Evolutionary conservation across 208 protist species (phyloP).

Genomic region (Trichomonas vaginalis): DNA sequence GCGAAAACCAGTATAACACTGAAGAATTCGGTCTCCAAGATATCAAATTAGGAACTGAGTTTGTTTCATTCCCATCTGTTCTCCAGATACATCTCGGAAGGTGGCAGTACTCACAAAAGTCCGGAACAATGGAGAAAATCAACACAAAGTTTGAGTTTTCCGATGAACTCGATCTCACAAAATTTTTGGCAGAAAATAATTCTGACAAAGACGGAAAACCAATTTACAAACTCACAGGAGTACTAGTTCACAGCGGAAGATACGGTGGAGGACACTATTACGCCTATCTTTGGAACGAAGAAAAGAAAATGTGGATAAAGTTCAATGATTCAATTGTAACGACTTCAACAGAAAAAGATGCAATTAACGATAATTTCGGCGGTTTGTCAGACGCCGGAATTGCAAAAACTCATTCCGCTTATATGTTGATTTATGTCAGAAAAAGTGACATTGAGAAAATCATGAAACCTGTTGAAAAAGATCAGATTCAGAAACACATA

Average conservation of each 20-base stretch:
- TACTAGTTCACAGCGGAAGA: neutral
- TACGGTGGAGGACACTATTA: neutral
- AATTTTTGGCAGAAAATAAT: neutral
- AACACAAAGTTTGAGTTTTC: neutral
- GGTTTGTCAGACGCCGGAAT: neutral
- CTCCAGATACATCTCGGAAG: neutral
- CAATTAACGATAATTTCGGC: neutral
- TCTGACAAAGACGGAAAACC: neutral
- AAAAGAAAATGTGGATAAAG: neutral
- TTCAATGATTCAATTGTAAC: neutral
- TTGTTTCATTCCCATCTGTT: neutral
- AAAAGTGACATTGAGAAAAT: neutral
- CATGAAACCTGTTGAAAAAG: neutral
- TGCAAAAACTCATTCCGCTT: neutral
- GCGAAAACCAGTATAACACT: neutral
- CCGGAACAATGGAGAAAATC: neutral
- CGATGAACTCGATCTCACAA: neutral
- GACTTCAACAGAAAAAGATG: neutral
- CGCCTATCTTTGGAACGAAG: neutral
- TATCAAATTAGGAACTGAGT: neutral
- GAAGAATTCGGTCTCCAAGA: neutral
- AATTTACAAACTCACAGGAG: neutral
- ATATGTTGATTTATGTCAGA: neutral
- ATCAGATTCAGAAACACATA: neutral
- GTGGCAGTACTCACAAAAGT: neutral